Evolutionary conservation across 2,329 filamentous ascomycete genomes (phyloP).

Genomic region (Sclerotinia subarctica): DNA sequence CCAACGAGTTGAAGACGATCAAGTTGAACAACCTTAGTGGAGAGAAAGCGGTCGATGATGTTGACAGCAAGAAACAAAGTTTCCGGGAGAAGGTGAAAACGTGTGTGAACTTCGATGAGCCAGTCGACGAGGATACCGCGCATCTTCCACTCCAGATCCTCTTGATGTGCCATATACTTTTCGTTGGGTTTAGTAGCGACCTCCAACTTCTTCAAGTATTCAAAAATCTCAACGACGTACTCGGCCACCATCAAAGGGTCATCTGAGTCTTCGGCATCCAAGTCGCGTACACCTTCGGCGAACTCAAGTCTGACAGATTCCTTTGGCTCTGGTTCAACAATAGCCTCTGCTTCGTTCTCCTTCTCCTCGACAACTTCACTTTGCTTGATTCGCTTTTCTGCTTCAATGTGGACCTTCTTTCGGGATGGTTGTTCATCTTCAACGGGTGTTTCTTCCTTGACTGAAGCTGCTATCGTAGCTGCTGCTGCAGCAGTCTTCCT

Average conservation of each 20-base stretch:
- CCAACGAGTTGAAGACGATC: slow-evolving; percentile 95
- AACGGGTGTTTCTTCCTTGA: slow-evolving; percentile 58
- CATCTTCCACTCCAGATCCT: slow-evolving; percentile 97
- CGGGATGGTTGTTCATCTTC: slow-evolving; percentile 66
- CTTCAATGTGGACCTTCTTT: slow-evolving; percentile 61
- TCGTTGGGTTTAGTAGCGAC: slow-evolving; percentile 78
- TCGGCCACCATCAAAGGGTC: slow-evolving; percentile 98
- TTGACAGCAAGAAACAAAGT: slow-evolving; percentile 96
- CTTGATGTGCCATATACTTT: slow-evolving; percentile 92
- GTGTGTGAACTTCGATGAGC: slow-evolving; percentile 96
- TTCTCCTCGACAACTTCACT: slow-evolving; percentile 38
- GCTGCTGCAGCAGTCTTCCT: slow-evolving; percentile 64
- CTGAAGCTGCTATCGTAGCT: slow-evolving; percentile 48
- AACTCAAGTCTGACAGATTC: slow-evolving; percentile 33
- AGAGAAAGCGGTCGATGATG: slow-evolving; percentile 97
- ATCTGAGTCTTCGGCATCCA: slow-evolving; percentile 84
- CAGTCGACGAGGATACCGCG: slow-evolving; percentile 96
- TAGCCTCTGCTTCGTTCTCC: slow-evolving; percentile 40
- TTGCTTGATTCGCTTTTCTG: slow-evolving; percentile 51
- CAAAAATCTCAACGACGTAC: slow-evolving; percentile 95
- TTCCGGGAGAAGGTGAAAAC: slow-evolving; percentile 92
- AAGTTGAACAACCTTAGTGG: slow-evolving; percentile 89
- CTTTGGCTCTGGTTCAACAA: slow-evolving; percentile 33
- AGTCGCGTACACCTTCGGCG: slow-evolving; percentile 53
- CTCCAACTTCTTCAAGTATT: slow-evolving; percentile 88